Evolutionary conservation across 192 early-diverging fungal species (phyloP), one percentile per base, ranked within the genome.

Genomic region (Geosiphon pyriformis): DNA sequence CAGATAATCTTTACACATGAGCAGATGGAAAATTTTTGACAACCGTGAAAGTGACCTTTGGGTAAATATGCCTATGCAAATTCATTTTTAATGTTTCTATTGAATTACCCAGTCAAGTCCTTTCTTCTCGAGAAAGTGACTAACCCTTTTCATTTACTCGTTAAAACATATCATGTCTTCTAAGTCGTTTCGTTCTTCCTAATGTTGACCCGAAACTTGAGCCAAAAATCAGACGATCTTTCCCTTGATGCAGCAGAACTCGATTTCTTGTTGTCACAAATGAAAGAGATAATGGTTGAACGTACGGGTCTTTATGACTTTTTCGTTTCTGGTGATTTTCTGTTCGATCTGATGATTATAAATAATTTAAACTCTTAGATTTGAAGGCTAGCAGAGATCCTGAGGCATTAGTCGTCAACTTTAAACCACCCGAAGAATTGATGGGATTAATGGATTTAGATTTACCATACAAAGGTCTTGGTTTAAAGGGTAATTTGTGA

Each of bases 361-460:
- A 4, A 27, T 35, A n/a, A 18, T 30, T 32, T 29, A 7, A 6
- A 55, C 7, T 6, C 31, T 10, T 61, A 83, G 82, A 80, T 72
- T 69, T 84, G 33, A 70, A 74, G 27, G 67, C 78, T 18, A 72
- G 80, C 56, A 57, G 76, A 54, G 52, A 73, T 47, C 60, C 61
- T n/a, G 67, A 72, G 2, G 68, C 66, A 8, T 52, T 30, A 47
- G 67, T 81, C 1, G 72, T 84, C 22, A 58, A 80, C 2, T 77
- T 75, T 53, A 67, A 73, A 57, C 56, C 73, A 47, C 80, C 78
- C 4, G 65, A 81, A 33, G 76, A 79, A 37, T 59, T 81, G 10
- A 73, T 76, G 30, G 66, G 70, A 48, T 42, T 74, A 3, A 77
- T 83, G 33, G 82, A 83, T 61, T 76, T 83, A 23, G 69, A 72